These are phyloP conservation scores for Hypoxylon sp. DNA, from an alignment of 2,329 filamentous ascomycete genomes.

Conservation along the genomic window DNA sequence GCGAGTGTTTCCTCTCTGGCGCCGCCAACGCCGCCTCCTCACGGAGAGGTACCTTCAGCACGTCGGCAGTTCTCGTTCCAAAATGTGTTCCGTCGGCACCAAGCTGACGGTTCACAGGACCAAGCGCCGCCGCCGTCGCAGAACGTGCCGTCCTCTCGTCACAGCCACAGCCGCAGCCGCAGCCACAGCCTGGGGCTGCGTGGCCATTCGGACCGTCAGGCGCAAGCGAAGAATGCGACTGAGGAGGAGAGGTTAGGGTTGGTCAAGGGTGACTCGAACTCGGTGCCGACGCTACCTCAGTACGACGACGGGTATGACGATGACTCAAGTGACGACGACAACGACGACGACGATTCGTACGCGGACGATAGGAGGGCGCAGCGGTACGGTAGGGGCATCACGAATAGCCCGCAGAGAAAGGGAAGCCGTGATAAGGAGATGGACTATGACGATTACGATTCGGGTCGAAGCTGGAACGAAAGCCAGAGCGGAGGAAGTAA, in stretches of 20 bases:
- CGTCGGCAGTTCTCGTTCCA: slow-evolving; percentile 91
- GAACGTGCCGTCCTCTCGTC: slow-evolving; percentile 46
- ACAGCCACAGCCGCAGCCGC: no score
- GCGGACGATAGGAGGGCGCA: slow-evolving; percentile 43
- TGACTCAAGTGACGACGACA: slow-evolving; percentile 43
- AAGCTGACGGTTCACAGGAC: slow-evolving; percentile 47
- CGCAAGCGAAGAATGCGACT: slow-evolving; percentile 62
- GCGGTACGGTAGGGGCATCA: slow-evolving; percentile 55
- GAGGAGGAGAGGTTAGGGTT: slow-evolving; percentile 86
- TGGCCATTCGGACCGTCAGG: slow-evolving; percentile 52
- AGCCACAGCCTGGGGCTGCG: slow-evolving; percentile 48
- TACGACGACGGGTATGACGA: slow-evolving; percentile 50
- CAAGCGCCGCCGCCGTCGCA: slow-evolving; percentile 40
- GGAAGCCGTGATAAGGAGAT: slow-evolving; percentile 44
- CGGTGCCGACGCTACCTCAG: slow-evolving; percentile 47
- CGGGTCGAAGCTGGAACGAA: slow-evolving; percentile 41
- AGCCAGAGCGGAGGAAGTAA: slow-evolving; percentile 34
- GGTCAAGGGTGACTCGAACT: slow-evolving; percentile 73
- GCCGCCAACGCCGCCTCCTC: slow-evolving; percentile 69
- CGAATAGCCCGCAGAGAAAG: slow-evolving; percentile 47
- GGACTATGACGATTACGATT: slow-evolving; percentile 39
- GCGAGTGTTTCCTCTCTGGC: slow-evolving; percentile 53
- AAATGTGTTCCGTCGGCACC: slow-evolving; percentile 74
- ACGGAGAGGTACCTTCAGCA: slow-evolving; percentile 56
- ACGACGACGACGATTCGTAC: slow-evolving; percentile 40